phyloP scores from a whole-genome alignment of 441 rosid genomes.

The Gossypium laxum region DNA sequence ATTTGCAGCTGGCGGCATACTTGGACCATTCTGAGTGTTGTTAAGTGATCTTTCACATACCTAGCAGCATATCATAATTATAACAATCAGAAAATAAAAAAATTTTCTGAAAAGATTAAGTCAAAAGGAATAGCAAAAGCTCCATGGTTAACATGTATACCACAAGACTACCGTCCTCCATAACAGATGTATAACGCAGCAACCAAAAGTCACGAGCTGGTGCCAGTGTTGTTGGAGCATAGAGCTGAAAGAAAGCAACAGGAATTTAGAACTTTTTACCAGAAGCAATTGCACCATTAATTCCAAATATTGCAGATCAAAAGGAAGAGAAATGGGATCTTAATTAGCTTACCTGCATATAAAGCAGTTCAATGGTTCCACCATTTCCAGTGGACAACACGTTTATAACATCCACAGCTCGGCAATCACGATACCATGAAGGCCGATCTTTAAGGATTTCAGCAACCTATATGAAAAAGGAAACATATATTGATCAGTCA shows the following conservation, averaged over 20 bases:
- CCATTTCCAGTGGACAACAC: conserved; percentile 56
- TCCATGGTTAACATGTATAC: conserved; percentile 20
- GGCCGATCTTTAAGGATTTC: conserved; percentile 66
- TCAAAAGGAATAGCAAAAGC: conserved; percentile 2
- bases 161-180: conserved; percentile 76
- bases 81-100: background rate
- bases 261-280: background rate
- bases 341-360: conserved; percentile 43
- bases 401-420: conserved; percentile 50
- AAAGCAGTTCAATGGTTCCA: conserved; percentile 60
- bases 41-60: conserved; percentile 59
- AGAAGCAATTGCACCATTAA: background rate
- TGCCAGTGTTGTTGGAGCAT: conserved; percentile 67
- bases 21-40: conserved; percentile 62
- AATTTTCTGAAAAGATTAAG: background rate
- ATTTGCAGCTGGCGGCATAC: conserved; percentile 61
- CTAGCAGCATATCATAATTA: conserved; percentile 17
- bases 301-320: background rate
- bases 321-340: background rate
- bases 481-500: background rate
- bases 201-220: conserved; percentile 74
- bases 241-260: conserved; percentile 31
- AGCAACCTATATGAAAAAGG: conserved; percentile 32
- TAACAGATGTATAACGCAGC: conserved; percentile 60
- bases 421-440: conserved; percentile 55